phyloP scores from a whole-genome alignment of 371 early-diverging fungal genomes.

The Syncephalastrum sp. region DNA sequence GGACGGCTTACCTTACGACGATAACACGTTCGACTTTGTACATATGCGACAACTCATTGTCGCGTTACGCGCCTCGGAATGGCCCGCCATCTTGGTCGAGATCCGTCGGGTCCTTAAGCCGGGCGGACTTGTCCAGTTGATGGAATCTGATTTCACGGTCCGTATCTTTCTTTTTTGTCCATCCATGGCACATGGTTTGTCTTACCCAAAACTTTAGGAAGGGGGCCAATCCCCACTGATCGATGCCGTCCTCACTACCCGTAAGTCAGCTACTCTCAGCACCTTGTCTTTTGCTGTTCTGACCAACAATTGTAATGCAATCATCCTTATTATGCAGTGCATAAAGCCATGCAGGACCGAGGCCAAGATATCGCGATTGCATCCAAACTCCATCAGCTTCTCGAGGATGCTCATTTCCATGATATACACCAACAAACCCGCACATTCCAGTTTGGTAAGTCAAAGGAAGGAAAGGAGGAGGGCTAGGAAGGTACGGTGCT shows the following conservation, averaged over 20 bases:
- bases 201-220: constrained; percentile 8
- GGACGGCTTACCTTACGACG: constrained; percentile 40
- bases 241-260: constrained; percentile 16
- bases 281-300: not conserved
- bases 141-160: constrained; percentile 46
- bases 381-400: constrained; percentile 22
- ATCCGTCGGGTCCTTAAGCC: constrained; percentile 47
- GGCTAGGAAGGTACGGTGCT: not conserved
- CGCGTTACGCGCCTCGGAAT: constrained; percentile 31
- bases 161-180: constrained; percentile 2
- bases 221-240: constrained; percentile 12
- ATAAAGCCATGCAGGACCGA: constrained; percentile 25
- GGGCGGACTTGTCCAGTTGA: constrained; percentile 40
- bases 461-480: not conserved
- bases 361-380: constrained; percentile 39
- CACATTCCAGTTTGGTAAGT: constrained; percentile 29
- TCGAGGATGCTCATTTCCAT: constrained; percentile 24
- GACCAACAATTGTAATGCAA: no score
- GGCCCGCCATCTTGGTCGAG: constrained; percentile 34
- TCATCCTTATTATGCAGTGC: constrained; percentile 17
- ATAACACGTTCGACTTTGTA: constrained; percentile 46
- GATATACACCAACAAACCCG: constrained; percentile 20
- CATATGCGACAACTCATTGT: constrained; percentile 46
- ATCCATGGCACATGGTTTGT: no score
- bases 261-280: constrained; percentile 6